Conservation (phyloP, 116 monocot genomes). For the Thalassia testudinum region DNA sequence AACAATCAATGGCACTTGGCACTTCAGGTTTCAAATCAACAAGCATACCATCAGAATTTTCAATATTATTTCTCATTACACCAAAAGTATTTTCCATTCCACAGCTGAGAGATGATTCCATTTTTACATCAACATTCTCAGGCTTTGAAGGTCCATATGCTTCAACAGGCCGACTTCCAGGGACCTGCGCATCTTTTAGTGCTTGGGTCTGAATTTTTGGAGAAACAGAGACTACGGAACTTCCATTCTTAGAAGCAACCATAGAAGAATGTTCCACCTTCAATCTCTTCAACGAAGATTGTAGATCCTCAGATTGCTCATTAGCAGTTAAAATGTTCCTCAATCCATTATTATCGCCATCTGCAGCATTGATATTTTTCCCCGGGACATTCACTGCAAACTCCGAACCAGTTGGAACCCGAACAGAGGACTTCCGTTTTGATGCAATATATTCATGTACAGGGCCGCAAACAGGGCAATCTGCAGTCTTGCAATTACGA, state of each 20-base stretch:
- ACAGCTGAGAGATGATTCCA: constrained; percentile 14
- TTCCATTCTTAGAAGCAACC: constrained; percentile 25
- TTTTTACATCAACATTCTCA: constrained; percentile 26
- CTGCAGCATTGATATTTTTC: constrained; percentile 9
- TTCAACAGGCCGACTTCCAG: constrained; percentile 9
- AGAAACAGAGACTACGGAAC: constrained; percentile 19
- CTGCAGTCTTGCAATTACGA: constrained; percentile 18
- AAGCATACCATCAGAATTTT: constrained; percentile 10
- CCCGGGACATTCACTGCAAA: constrained; percentile 14
- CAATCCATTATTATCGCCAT: constrained; percentile 10
- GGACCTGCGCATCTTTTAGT: constrained; percentile 11
- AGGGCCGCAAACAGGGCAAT: constrained; percentile 70
- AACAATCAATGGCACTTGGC: constrained; percentile 14
- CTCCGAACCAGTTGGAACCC: constrained; percentile 8
- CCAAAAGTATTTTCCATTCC: constrained; percentile 10
- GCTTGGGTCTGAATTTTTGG: constrained; percentile 13
- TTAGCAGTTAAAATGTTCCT: constrained; percentile 12
- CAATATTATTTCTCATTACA: constrained; percentile 9
- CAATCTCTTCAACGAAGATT: constrained; percentile 37
- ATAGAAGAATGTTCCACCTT: constrained; percentile 31
- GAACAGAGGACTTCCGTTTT: constrained; percentile 9
- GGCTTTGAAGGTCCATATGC: constrained; percentile 8
- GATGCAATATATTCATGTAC: constrained; percentile 24
- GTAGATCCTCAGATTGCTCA: constrained; percentile 30
- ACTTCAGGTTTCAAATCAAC: constrained; percentile 10